Evolutionary conservation across 441 rosid genomes (phyloP), one percentile per base, ranked within the genome.

Genomic region (Flueggea neowawraea): DNA sequence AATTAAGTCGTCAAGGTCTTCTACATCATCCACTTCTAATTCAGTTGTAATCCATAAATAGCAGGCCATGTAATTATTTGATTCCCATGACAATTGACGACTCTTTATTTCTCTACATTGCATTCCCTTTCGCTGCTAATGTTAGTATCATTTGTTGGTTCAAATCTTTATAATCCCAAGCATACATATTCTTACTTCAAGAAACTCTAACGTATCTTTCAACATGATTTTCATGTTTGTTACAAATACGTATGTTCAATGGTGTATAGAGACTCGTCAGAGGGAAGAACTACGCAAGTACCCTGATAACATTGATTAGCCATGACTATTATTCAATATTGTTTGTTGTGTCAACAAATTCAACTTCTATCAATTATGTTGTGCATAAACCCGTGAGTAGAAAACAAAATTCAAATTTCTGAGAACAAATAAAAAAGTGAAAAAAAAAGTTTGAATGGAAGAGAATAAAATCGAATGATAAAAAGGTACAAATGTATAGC

Each of bases 91-190:
- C 28, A 22, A 73, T 70, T 4, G 62, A 43, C n/a, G 69, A 32
- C 6, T 73, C 77, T 61, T 72, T 69, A 43, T 57, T 75, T 66
- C 59, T 73, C 61, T 78, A 73, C 67, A 93, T 83, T 22, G 58
- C 68, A 52, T 80, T 84, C 5, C 90, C 78, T 73, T 85, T 90
- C 45, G 86, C 97, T 15, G 80, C 77, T 60, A 90, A 44, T 39
- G 77, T 68, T 13, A 53, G n/a, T 44, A 89, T 69, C 67, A 88
- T 81, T 41, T 67, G 73, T 67, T 93, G 90, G 72, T 90, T 93
- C 71, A 93, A 63, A 6, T 75, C 73, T 71, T 90, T 93, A 62
- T 84, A 90, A 61, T 93, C 96, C 79, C 96, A 6, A 63, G 15
- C 28, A 22, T 2, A 22, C 28, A 22, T 22, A 22, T 22, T 22